Conservation (phyloP, 441 rosid species). For the Corymbia citriodora region DNA sequence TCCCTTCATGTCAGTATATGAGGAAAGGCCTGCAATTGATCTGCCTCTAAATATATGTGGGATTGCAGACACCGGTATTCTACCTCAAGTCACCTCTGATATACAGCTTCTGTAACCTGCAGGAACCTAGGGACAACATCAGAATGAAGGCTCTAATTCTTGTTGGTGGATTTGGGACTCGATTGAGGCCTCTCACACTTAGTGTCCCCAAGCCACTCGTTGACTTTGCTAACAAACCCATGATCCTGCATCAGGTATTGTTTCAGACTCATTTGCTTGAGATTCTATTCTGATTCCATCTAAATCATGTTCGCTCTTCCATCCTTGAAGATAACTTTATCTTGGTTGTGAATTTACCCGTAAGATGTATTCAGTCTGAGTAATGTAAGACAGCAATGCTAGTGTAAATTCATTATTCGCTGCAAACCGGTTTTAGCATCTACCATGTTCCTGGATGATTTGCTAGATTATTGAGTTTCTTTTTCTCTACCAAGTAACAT, state of each 20-base stretch:
- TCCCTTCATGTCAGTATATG: not conserved
- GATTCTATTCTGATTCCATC: not conserved
- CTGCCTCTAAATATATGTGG: not conserved
- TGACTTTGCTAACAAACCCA: slow-evolving; percentile 96
- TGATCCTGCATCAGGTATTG: slow-evolving; percentile 95
- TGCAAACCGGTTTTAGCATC: not conserved
- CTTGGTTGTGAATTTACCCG: not conserved
- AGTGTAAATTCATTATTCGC: not conserved
- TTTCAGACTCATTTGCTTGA: not conserved
- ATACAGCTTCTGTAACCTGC: slow-evolving; percentile 20
- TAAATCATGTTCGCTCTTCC: not conserved
- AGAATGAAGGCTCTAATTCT: slow-evolving; percentile 97
- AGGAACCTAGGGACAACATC: slow-evolving; percentile 32
- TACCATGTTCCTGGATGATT: not conserved
- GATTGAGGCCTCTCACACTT: slow-evolving; percentile 95
- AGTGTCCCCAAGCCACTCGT: slow-evolving; percentile 97
- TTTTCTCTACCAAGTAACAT: not conserved
- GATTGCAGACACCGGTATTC: not conserved
- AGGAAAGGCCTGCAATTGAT: not conserved
- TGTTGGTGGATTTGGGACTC: slow-evolving; percentile 97
- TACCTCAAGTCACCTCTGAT: not conserved
- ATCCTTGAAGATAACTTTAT: not conserved
- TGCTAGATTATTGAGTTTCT: not conserved
- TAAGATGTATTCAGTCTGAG: not conserved
- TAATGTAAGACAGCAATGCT: not conserved